These are phyloP conservation scores for Diaporthe destruens DNA, from an alignment of 2,329 filamentous ascomycete species.

Conservation along the genomic window DNA sequence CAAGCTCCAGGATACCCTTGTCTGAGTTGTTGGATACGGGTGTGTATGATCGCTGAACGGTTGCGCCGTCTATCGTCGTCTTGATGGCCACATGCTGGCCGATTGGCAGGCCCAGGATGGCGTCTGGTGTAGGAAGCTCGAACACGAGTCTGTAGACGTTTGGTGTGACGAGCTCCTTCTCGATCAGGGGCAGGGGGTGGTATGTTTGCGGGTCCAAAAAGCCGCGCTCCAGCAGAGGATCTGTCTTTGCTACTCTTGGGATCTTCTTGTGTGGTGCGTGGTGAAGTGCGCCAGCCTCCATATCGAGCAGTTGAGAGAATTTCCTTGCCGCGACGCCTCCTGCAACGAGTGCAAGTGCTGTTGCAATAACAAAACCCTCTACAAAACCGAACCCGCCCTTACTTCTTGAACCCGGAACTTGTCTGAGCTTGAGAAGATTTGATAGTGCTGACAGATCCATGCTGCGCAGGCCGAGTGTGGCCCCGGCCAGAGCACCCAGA, in stretches of 20 bases:
- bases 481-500: conserved; percentile 34
- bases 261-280: conserved; percentile 57
- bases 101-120: conserved; percentile 66
- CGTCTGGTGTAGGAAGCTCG: conserved; percentile 57
- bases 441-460: conserved; percentile 42
- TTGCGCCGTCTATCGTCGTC: conserved; percentile 59
- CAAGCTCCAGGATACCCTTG: conserved; percentile 61
- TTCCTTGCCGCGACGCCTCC: conserved; percentile 49
- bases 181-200: conserved; percentile 58
- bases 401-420: conserved; percentile 4
- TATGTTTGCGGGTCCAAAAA: conserved; percentile 64
- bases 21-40: conserved; percentile 65
- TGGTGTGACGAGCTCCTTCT: conserved; percentile 56
- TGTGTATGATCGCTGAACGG: conserved; percentile 66
- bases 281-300: conserved; percentile 50
- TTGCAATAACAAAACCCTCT: conserved; percentile 54
- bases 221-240: conserved; percentile 57
- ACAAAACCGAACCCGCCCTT: conserved; percentile 51
- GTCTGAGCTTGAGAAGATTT: conserved; percentile 38
- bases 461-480: conserved; percentile 32
- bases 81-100: conserved; percentile 69
- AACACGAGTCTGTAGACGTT: conserved; percentile 63
- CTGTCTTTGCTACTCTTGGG: conserved; percentile 52
- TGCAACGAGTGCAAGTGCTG: conserved; percentile 50
- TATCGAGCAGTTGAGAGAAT: conserved; percentile 50